Conservation (phyloP, 495 filamentous ascomycete genomes). For the Podospora bellae-mahoneyi region DNA sequence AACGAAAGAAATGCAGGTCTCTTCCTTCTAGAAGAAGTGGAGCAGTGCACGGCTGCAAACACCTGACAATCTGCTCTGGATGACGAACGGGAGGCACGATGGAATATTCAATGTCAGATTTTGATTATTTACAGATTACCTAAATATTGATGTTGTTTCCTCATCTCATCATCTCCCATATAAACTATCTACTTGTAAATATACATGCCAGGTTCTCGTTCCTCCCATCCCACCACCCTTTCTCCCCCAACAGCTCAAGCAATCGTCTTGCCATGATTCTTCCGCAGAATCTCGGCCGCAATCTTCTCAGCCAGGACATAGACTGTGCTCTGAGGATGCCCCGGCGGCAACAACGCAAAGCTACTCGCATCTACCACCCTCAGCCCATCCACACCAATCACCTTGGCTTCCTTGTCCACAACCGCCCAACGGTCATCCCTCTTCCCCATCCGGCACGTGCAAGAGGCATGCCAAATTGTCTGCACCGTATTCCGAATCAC, state of each 20-base stretch:
- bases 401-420: slow-evolving; percentile 48
- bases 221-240: neutral
- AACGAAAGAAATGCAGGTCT: neutral
- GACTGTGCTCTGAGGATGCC: slow-evolving; percentile 38
- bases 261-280: neutral
- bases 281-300: neutral
- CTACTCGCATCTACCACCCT: slow-evolving; percentile 43
- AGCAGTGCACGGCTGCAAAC: neutral
- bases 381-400: slow-evolving; percentile 50
- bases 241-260: neutral
- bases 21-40: neutral
- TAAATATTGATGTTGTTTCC: neutral
- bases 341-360: slow-evolving; percentile 46
- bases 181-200: neutral
- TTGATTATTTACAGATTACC: neutral
- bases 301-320: slow-evolving; percentile 6
- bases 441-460: slow-evolving; percentile 48
- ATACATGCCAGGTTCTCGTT: neutral
- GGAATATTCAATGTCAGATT: neutral
- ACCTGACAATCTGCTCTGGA: neutral
- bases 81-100: neutral
- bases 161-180: neutral
- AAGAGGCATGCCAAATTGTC: slow-evolving; percentile 45
- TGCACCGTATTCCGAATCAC: neutral
- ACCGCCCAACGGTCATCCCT: slow-evolving; percentile 47